These are phyloP conservation scores for Rhynchospora pubera DNA, from an alignment of 176 grass and related monocot genomes.

Conservation along the genomic window DNA sequence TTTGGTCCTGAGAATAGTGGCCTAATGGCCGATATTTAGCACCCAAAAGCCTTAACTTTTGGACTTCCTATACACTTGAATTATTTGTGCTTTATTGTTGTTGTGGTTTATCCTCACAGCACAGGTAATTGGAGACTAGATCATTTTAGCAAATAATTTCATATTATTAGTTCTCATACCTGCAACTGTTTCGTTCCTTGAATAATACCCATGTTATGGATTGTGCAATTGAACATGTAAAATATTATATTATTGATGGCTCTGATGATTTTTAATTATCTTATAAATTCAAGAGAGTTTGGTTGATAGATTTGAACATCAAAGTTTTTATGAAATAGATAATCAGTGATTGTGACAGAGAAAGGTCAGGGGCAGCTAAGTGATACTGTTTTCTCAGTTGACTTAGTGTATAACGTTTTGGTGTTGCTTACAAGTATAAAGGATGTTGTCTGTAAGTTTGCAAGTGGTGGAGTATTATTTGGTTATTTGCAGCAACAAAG, in stretches of 20 bases:
- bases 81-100: background rate
- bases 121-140: background rate
- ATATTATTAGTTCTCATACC: background rate
- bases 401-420: background rate
- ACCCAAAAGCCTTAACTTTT: background rate
- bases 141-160: slow-evolving; percentile 1
- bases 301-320: background rate
- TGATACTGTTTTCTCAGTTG: background rate
- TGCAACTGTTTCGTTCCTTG: background rate
- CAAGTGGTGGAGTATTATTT: background rate
- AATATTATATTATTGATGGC: background rate
- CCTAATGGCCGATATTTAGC: background rate
- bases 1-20: background rate
- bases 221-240: background rate
- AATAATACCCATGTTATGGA: background rate
- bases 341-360: background rate
- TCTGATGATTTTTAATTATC: background rate
- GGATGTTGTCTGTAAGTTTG: slow-evolving; percentile 1
- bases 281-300: background rate
- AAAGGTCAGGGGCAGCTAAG: background rate
- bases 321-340: background rate
- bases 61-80: background rate
- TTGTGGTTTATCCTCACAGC: background rate
- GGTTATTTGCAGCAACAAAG: background rate
- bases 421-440: slow-evolving; percentile 14